phyloP scores from a whole-genome alignment of 352 stramenopile genomes.

The Pseudoperonospora humuli region DNA sequence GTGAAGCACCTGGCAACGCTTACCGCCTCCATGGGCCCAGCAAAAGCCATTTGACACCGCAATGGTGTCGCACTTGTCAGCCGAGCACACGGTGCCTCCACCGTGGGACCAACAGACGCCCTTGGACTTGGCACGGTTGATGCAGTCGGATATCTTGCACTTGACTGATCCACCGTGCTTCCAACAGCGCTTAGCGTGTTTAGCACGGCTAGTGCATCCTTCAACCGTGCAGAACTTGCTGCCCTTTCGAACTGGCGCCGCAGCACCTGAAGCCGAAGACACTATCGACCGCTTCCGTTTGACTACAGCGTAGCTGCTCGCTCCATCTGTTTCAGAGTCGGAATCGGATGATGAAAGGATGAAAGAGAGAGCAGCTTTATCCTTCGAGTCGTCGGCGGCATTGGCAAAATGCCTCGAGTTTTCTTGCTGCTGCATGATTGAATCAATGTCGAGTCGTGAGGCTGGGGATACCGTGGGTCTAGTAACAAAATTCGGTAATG shows the following conservation, averaged over 20 bases:
- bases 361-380: conserved; percentile 27
- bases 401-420: conserved; percentile 2
- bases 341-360: conserved; percentile 29
- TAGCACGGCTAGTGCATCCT: conserved; percentile 33
- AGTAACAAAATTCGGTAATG: conserved; percentile 19
- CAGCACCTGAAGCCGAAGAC: conserved; percentile 1
- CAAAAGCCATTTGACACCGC: conserved; percentile 41
- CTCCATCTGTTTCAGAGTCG: conserved; percentile 14
- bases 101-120: conserved; percentile 53
- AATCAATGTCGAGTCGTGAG: conserved; percentile 2
- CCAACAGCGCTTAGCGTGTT: conserved; percentile 48
- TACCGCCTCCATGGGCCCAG: conserved; percentile 29
- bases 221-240: conserved; percentile 48
- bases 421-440: conserved; percentile 14
- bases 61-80: conserved; percentile 40
- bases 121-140: conserved; percentile 54
- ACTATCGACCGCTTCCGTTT: conserved; percentile 10
- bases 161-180: conserved; percentile 46
- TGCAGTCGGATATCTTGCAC: conserved; percentile 47
- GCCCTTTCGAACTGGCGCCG: conserved; percentile 18
- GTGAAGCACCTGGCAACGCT: conserved; percentile 24
- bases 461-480: conserved; percentile 14
- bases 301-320: not conserved
- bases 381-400: conserved; percentile 5
- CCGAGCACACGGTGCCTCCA: conserved; percentile 37